A percentile compares a stretch with the other conserved stretches of the same genome.
phyloP scores from a whole-genome alignment of 2,329 filamentous ascomycete species.

The Bipolaris zeicola region DNA sequence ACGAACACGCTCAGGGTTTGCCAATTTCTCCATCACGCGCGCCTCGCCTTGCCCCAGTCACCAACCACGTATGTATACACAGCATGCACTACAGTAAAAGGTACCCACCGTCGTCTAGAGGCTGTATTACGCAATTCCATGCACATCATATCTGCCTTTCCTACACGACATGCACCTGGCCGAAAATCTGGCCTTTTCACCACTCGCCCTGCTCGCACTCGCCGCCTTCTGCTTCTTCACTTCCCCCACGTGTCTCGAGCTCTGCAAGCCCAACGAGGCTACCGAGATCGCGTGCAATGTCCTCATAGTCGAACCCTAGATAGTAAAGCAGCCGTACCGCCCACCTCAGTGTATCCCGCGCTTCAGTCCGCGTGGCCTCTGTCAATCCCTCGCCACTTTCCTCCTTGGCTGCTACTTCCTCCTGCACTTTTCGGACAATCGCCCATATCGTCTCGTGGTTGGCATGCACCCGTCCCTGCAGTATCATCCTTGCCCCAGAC shows the following conservation, averaged over 20 bases:
- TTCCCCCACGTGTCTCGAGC: conserved; percentile 33
- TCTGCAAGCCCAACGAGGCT: conserved; percentile 38
- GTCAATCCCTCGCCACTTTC: conserved; percentile 19
- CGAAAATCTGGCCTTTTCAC: conserved; percentile 18
- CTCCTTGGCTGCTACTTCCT: conserved; percentile 35
- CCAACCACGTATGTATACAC: background rate
- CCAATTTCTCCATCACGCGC: conserved; percentile 13
- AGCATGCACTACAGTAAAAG: background rate
- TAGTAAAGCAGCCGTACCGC: conserved; percentile 38
- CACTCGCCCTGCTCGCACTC: conserved; percentile 15
- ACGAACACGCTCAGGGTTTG: conserved; percentile 25
- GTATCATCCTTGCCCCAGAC: conserved; percentile 33
- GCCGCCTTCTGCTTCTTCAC: conserved; percentile 15
- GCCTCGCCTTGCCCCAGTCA: background rate
- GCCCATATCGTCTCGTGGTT: conserved; percentile 44
- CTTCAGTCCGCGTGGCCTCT: conserved; percentile 24
- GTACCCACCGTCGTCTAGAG: conserved; percentile 1
- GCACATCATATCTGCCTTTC: conserved; percentile 15
- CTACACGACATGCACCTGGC: conserved; percentile 22
- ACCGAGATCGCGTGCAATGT: conserved; percentile 40
- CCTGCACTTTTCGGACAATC: conserved; percentile 41
- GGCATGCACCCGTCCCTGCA: conserved; percentile 38
- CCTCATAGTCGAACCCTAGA: conserved; percentile 42
- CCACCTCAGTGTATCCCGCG: conserved; percentile 39
- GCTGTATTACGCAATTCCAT: conserved; percentile 26